phyloP scores from a whole-genome alignment of 2,329 filamentous ascomycete genomes.

The Sarocladiaceae sp. region DNA sequence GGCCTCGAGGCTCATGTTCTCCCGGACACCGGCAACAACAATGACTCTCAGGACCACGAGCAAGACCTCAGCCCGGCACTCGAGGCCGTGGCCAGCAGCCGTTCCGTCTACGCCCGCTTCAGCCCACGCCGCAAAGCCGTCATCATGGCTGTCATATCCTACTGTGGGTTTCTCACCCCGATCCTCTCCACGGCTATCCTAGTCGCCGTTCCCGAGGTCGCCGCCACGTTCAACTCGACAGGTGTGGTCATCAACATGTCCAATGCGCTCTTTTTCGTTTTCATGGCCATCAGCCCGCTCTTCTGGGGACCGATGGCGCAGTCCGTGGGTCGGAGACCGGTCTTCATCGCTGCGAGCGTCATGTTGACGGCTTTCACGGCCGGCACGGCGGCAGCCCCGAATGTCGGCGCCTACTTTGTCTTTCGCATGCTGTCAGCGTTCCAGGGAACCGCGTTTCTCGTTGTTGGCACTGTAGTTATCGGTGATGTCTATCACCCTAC shows the following conservation, averaged over 20 bases:
- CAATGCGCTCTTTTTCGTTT: slow-evolving; percentile 64
- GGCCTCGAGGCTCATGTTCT: not conserved
- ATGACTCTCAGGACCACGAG: not conserved
- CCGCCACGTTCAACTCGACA: slow-evolving; percentile 14
- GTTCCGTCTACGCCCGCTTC: slow-evolving; percentile 17
- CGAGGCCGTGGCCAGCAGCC: slow-evolving; percentile 2
- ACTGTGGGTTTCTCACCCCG: slow-evolving; percentile 16
- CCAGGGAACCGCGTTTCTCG: slow-evolving; percentile 62
- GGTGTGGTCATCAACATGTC: slow-evolving; percentile 49
- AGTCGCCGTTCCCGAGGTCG: slow-evolving; percentile 17
- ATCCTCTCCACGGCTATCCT: slow-evolving; percentile 16
- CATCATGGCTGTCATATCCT: slow-evolving; percentile 18
- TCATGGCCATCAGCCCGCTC: slow-evolving; percentile 60
- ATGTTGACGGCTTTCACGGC: slow-evolving; percentile 59
- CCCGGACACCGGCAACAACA: not conserved
- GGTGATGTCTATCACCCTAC: slow-evolving; percentile 51
- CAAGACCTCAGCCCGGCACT: not conserved
- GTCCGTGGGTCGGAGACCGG: slow-evolving; percentile 44
- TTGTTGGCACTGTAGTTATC: slow-evolving; percentile 59
- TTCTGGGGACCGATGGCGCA: slow-evolving; percentile 63
- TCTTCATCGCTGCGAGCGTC: slow-evolving; percentile 17
- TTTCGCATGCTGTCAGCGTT: slow-evolving; percentile 66
- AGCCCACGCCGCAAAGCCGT: slow-evolving; percentile 16
- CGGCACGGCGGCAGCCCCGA: slow-evolving; percentile 60
- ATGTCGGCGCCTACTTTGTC: slow-evolving; percentile 58